Evolutionary conservation across 2,329 filamentous ascomycete genomes (phyloP).

Genomic region (Shiraia sp.): DNA sequence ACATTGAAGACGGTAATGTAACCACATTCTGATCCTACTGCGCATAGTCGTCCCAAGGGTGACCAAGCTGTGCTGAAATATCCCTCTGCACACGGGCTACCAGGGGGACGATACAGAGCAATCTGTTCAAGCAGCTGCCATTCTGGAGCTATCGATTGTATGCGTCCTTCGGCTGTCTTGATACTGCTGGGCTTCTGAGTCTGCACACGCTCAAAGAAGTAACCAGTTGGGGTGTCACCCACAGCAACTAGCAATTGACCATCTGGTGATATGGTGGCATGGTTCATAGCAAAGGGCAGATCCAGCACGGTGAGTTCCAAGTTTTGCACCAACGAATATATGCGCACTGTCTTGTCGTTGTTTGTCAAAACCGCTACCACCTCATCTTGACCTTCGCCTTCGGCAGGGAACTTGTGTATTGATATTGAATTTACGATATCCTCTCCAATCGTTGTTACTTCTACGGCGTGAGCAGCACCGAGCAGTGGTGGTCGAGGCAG

Average conservation of each 20-base stretch:
- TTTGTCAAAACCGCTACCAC: constrained; percentile 80
- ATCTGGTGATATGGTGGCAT: constrained; percentile 90
- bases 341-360: constrained; percentile 85
- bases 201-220: constrained; percentile 70
- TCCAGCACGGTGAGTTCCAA: constrained; percentile 70
- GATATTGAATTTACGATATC: constrained; percentile 70
- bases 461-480: constrained; percentile 44
- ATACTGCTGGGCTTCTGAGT: constrained; percentile 27
- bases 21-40: constrained; percentile 79
- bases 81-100: constrained; percentile 48
- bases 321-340: constrained; percentile 75
- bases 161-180: constrained; percentile 26
- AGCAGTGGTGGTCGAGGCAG: constrained; percentile 45
- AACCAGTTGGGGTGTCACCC: constrained; percentile 83
- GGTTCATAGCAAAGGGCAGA: constrained; percentile 87
- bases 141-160: constrained; percentile 29
- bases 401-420: constrained; percentile 58
- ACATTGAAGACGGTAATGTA: constrained; percentile 76
- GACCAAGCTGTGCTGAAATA: constrained; percentile 83
- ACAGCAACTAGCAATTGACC: constrained; percentile 80
- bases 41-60: constrained; percentile 69
- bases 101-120: constrained; percentile 45
- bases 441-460: constrained; percentile 63
- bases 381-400: constrained; percentile 54
- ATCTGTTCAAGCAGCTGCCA: constrained; percentile 50